Conservation (phyloP, 129 eudicot genomes). For the Escallonia herrerae region DNA sequence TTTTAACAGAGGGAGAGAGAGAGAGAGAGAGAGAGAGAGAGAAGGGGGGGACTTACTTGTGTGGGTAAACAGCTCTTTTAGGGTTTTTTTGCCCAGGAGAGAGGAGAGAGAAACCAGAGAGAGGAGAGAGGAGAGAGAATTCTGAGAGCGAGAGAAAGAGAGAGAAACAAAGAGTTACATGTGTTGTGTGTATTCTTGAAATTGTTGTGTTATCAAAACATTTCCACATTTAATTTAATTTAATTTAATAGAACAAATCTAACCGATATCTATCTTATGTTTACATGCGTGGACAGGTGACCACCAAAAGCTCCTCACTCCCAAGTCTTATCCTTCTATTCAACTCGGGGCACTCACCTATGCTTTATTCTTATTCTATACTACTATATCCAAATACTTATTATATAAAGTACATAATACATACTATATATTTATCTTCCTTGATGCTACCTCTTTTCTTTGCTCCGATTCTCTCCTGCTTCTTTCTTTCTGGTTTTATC, state of each 20-base stretch:
- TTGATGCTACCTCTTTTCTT: no score
- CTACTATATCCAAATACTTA: no score
- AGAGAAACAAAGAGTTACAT: slow-evolving; percentile 17
- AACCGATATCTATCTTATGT: slow-evolving; percentile 17
- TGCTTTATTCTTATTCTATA: no score
- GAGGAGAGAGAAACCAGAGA: no score
- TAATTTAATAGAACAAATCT: slow-evolving; percentile 18
- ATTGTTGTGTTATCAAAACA: not conserved
- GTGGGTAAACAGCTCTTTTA: slow-evolving; percentile 65
- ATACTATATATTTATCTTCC: no score
- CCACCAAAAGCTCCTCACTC: slow-evolving; percentile 13
- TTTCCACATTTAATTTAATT: slow-evolving; percentile 3
- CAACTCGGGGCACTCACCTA: no score
- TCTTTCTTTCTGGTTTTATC: no score
- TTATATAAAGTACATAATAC: no score
- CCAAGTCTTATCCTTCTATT: not conserved
- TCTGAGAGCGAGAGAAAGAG: slow-evolving; percentile 18
- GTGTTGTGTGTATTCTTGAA: slow-evolving; percentile 14
- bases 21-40: slow-evolving; percentile 16
- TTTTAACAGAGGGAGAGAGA: slow-evolving; percentile 12
- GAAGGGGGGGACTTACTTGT: slow-evolving; percentile 53
- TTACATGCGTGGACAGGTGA: slow-evolving; percentile 23
- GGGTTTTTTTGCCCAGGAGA: slow-evolving; percentile 53
- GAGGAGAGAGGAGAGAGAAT: slow-evolving; percentile 19
- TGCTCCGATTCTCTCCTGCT: no score